Evolutionary conservation across 2,329 filamentous ascomycete genomes (phyloP).

Genomic region (Thielaviopsis populi): DNA sequence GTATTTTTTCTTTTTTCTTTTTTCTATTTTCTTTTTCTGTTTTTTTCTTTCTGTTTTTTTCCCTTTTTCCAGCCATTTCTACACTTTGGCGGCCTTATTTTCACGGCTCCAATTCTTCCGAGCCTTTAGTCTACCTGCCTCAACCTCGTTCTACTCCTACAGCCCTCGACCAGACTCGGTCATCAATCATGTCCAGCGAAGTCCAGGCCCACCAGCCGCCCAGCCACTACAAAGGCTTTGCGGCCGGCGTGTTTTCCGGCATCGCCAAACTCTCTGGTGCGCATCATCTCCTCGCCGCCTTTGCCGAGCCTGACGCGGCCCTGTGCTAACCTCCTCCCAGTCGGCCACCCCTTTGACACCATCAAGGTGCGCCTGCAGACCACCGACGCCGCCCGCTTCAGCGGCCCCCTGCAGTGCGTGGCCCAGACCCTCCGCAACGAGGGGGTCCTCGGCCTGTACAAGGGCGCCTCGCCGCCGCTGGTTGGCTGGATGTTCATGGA

Average conservation of each 20-base stretch:
- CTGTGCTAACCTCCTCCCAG: conserved; percentile 22
- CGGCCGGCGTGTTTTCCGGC: conserved; percentile 89
- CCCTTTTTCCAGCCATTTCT: not conserved
- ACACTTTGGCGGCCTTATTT: not conserved
- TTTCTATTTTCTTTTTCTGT: no score
- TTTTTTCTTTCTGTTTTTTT: not conserved
- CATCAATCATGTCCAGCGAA: not conserved
- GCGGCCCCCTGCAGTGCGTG: conserved; percentile 73
- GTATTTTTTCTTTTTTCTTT: no score
- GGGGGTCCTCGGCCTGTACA: conserved; percentile 75
- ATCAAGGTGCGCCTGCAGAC: conserved; percentile 95
- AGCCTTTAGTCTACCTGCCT: not conserved
- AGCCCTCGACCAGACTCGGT: not conserved
- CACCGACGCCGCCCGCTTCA: conserved; percentile 60
- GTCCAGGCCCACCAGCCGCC: conserved; percentile 15
- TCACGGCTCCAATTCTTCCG: not conserved
- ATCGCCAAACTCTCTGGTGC: conserved; percentile 75
- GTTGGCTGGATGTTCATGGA: conserved; percentile 99
- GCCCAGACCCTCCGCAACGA: conserved; percentile 74
- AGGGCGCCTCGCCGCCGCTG: conserved; percentile 80
- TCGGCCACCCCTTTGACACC: conserved; percentile 76
- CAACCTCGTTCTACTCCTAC: not conserved
- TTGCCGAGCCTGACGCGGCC: not conserved
- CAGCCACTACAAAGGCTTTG: conserved; percentile 83
- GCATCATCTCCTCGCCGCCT: conserved; percentile 20